These are phyloP conservation scores for Xylaria sp. DNA, from an alignment of 2,329 filamentous ascomycete genomes.

Conservation along the genomic window DNA sequence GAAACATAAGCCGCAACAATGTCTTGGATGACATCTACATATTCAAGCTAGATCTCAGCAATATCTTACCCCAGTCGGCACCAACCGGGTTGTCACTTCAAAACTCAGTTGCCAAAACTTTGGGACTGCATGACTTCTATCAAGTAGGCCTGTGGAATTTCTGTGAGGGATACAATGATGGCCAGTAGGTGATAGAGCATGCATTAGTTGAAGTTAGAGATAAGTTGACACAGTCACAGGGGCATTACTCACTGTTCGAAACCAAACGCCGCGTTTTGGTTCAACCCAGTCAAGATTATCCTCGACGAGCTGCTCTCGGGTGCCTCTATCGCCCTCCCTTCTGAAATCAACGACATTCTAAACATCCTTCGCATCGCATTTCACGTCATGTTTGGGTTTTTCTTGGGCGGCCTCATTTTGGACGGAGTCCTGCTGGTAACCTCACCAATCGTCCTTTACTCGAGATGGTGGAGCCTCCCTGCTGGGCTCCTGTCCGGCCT, in stretches of 20 bases:
- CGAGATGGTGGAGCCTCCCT: slow-evolving; percentile 71
- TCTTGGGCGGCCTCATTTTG: slow-evolving; percentile 77
- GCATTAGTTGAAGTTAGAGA: not conserved
- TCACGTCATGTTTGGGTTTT: slow-evolving; percentile 90
- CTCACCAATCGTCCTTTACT: slow-evolving; percentile 65
- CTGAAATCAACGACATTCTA: slow-evolving; percentile 77
- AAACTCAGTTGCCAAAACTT: slow-evolving; percentile 85
- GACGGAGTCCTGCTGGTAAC: slow-evolving; percentile 78
- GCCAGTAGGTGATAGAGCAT: slow-evolving; percentile 54
- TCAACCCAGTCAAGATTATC: slow-evolving; percentile 87
- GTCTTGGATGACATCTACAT: slow-evolving; percentile 81
- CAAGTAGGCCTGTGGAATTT: slow-evolving; percentile 92
- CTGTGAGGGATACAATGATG: slow-evolving; percentile 83
- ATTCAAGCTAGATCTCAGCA: slow-evolving; percentile 82
- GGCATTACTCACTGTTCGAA: slow-evolving; percentile 81
- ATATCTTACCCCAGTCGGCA: slow-evolving; percentile 80
- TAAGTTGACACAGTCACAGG: slow-evolving; percentile 63
- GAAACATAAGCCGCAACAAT: slow-evolving; percentile 72
- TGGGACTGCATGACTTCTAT: slow-evolving; percentile 95
- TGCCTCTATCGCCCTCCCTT: slow-evolving; percentile 83
- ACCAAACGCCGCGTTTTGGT: slow-evolving; percentile 82
- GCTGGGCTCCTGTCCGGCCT: slow-evolving; percentile 76
- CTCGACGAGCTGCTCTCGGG: slow-evolving; percentile 82
- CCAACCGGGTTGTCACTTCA: slow-evolving; percentile 76
- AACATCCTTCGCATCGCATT: slow-evolving; percentile 78